A percentile compares a stretch with the other conserved stretches of the same genome.
These are phyloP conservation scores for Medicago ruthenica DNA, from an alignment of 306 rosid species.

Conservation along the genomic window DNA sequence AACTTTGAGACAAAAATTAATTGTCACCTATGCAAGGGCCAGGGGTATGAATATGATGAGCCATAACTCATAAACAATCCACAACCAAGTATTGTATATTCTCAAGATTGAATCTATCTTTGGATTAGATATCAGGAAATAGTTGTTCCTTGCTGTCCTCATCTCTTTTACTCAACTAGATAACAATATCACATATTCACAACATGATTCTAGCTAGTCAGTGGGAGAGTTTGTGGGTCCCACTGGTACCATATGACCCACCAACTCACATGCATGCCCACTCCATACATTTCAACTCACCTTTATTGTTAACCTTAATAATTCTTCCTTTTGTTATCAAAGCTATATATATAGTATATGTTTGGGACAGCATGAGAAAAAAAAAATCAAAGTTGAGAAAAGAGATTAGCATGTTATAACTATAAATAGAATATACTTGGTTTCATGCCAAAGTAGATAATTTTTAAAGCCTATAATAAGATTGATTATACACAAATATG, in stretches of 20 bases:
- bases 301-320: slow-evolving; percentile 2
- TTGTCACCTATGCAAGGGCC: slow-evolving; percentile 16
- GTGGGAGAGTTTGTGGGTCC: slow-evolving; percentile 42
- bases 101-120: slow-evolving; percentile 51
- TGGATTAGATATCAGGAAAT: slow-evolving; percentile 48
- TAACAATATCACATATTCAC: slow-evolving; percentile 1
- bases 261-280: slow-evolving; percentile 84
- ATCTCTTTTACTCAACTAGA: slow-evolving; percentile 54
- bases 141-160: slow-evolving; percentile 58
- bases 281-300: slow-evolving; percentile 40
- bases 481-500: slow-evolving; percentile 47
- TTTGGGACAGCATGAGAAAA: slow-evolving; percentile 34
- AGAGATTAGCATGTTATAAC: background rate
- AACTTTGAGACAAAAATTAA: slow-evolving; percentile 12
- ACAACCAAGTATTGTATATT: slow-evolving; percentile 41
- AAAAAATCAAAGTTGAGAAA: background rate
- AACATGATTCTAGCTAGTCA: slow-evolving; percentile 64
- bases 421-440: background rate
- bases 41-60: slow-evolving; percentile 13
- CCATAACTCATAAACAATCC: slow-evolving; percentile 33
- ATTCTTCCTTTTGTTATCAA: slow-evolving; percentile 38
- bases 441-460: slow-evolving; percentile 10
- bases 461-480: background rate
- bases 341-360: slow-evolving; percentile 10
- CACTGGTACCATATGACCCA: slow-evolving; percentile 58